Base-by-base conservation (phyloP, 176 grass and related monocot species). In the Rhynchospora tenuis region DNA sequence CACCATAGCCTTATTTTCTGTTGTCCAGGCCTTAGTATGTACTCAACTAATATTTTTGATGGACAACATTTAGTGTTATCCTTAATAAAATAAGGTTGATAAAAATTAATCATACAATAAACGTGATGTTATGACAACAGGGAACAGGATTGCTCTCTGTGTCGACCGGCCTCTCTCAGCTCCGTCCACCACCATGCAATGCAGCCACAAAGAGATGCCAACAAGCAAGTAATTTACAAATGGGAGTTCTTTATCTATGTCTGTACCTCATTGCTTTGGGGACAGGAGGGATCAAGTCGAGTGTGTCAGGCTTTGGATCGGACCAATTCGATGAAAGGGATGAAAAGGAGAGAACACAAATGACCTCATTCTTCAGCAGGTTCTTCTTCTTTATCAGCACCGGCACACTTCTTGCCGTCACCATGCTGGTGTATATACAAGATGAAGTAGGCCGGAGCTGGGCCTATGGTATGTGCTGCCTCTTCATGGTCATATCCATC, bases 251-350 rank as follows among this genome's bases (percentile, higher is more conserved):
- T 24, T 95, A 92, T 88, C 65, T 92, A 1, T 91, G 91, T 0
- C 89, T 99, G 17, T 99, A 99, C 86, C 83, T 91, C 42, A 99
- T 89, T 26, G 91, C 96, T 74, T 89, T 99, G 0, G 96, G 96
- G 61, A 99, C 93, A 0, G 96, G 93, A 0, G 95, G 95, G 1
- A 88, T 99, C 26, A 99, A 99, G 55, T 95, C 96, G 23, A 92
- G 89, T 80, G 91, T 99, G 5, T 99, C 96, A 31, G 96, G 96
- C 16, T 95, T 99, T 85, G 93, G 96, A 0, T 99, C 89, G 2
- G 93, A 99, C 85, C 96, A 99, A 89, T 99, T 97, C 73, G 91
- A 97, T 69, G 91, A 97, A 24, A 90, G 88, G 26, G 91, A 97
- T 82, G 83, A 69, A 7, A 77, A 63, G 47, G 93, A 97, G 83